A percentile compares a stretch with the other conserved stretches of the same genome.
These are phyloP conservation scores for Taiwanofungus camphoratus DNA, from an alignment of 1,284 basidiomycete species.

Conservation along the genomic window DNA sequence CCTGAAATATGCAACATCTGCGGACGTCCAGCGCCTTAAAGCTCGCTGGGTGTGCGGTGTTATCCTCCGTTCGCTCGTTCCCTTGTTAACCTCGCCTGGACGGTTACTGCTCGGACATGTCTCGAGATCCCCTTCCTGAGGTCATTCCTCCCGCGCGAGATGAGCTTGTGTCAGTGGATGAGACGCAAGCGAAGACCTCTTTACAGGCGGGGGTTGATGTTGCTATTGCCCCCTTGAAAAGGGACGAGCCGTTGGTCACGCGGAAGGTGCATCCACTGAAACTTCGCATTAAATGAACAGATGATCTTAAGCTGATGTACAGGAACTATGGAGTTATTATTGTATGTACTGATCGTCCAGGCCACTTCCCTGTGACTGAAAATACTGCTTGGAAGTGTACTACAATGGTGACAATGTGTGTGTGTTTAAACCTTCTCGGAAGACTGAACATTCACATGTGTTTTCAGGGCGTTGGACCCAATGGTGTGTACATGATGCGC, in stretches of 20 bases:
- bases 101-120: no score
- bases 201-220: slow-evolving; percentile 1
- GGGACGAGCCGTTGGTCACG: slow-evolving; percentile 27
- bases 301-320: neutral
- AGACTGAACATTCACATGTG: slow-evolving; percentile 4
- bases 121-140: no score
- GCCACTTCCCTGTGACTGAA: neutral
- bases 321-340: slow-evolving; percentile 73
- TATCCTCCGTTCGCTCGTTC: no score
- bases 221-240: slow-evolving; percentile 14
- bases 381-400: slow-evolving; percentile 41
- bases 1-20: no score
- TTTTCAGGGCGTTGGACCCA: slow-evolving; percentile 53
- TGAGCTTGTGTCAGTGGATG: no score
- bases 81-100: no score
- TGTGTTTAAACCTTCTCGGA: neutral
- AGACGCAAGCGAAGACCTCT: no score
- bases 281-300: neutral
- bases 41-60: no score
- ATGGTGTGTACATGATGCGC: slow-evolving; percentile 25
- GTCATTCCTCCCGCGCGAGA: no score
- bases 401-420: slow-evolving; percentile 67
- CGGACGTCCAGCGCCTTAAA: no score
- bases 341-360: slow-evolving; percentile 31
- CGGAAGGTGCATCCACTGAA: slow-evolving; percentile 21